A percentile compares a stretch with the other conserved stretches of the same genome.
Conservation (phyloP, 202 grass and related monocot genomes). For the Musa balbisiana region DNA sequence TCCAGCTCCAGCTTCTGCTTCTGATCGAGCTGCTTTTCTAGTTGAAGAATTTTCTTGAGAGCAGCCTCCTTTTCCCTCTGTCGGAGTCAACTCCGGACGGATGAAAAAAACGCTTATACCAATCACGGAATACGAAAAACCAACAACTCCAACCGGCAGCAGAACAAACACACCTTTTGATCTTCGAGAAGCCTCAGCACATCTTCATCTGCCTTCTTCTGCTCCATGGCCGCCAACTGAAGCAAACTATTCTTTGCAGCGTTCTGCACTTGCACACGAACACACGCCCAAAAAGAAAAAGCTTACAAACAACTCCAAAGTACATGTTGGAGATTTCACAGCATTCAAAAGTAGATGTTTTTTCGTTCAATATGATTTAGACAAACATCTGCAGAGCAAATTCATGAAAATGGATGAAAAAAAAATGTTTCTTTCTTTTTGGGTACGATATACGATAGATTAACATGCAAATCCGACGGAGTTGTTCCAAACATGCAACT, state of each 20-base stretch:
- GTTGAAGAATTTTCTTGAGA: constrained; percentile 32
- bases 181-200: constrained; percentile 69
- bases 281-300: background rate
- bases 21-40: constrained; percentile 34
- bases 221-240: constrained; percentile 54
- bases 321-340: no score
- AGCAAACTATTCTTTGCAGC: constrained; percentile 50
- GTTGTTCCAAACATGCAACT: no score
- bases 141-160: no score
- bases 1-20: constrained; percentile 60
- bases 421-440: background rate
- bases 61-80: constrained; percentile 48
- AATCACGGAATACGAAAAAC: no score
- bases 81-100: background rate
- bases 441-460: no score
- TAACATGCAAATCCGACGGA: background rate
- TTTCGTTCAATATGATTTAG: background rate
- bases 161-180: constrained; percentile 40
- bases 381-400: background rate
- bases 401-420: background rate
- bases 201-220: constrained; percentile 59
- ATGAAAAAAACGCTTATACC: background rate
- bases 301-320: no score
- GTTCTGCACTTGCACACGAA: constrained; percentile 29
- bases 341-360: no score